Evolutionary conservation across 2,329 filamentous ascomycete genomes (phyloP).

Genomic region (Microcyclosporella mali): DNA sequence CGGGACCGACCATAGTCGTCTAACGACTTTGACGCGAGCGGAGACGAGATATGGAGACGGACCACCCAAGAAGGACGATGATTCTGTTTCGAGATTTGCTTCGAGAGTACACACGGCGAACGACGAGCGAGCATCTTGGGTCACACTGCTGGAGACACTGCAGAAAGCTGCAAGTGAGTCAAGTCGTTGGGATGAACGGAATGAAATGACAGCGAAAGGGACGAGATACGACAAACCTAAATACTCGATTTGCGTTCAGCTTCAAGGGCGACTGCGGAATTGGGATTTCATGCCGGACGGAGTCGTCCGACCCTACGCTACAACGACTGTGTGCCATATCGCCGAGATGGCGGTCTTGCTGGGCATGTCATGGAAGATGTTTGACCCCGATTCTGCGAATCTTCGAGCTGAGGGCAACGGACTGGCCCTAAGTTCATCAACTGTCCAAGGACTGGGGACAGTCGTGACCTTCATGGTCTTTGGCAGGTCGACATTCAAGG

Average conservation of each 20-base stretch:
- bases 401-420: slow-evolving; percentile 9
- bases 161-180: slow-evolving; percentile 7
- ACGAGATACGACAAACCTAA: background rate
- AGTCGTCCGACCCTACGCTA: slow-evolving; percentile 8
- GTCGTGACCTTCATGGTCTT: slow-evolving; percentile 6
- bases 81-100: background rate
- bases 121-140: slow-evolving; percentile 10
- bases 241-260: slow-evolving; percentile 6
- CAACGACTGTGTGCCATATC: slow-evolving; percentile 8
- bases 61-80: slow-evolving; percentile 1
- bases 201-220: background rate
- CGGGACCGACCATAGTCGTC: slow-evolving; percentile 2
- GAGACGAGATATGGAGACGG: slow-evolving; percentile 1
- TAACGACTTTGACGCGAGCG: slow-evolving; percentile 3
- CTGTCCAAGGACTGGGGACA: slow-evolving; percentile 6
- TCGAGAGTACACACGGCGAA: slow-evolving; percentile 4
- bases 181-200: slow-evolving; percentile 4
- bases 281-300: slow-evolving; percentile 14
- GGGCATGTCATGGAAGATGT: slow-evolving; percentile 7
- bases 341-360: slow-evolving; percentile 9
- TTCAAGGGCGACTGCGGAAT: slow-evolving; percentile 8
- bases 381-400: slow-evolving; percentile 7
- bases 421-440: slow-evolving; percentile 6
- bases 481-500: background rate
- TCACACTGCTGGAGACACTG: slow-evolving; percentile 6